Conservation (phyloP, 768 basidiomycete genomes). For the Hebeloma cylindrosporum region DNA sequence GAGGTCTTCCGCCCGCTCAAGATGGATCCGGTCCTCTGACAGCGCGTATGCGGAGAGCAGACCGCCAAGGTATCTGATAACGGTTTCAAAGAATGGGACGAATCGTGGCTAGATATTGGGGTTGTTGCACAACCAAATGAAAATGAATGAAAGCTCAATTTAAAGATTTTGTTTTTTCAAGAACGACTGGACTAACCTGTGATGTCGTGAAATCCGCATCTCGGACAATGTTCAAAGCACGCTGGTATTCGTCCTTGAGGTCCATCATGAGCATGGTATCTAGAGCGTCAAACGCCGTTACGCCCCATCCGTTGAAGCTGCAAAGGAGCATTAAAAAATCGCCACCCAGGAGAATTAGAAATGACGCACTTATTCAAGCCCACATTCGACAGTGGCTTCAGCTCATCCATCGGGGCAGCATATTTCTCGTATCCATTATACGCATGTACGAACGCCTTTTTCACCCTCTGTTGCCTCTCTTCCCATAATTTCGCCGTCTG, state of each 20-base stretch:
- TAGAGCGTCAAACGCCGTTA: conserved; percentile 77
- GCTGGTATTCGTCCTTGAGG: conserved; percentile 64
- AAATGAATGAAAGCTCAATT: no score
- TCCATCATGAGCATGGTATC: conserved; percentile 87
- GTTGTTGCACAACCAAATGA: neutral
- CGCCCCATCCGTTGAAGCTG: conserved; percentile 82
- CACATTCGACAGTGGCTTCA: conserved; percentile 50
- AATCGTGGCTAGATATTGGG: conserved; percentile 23
- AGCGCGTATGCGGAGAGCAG: conserved; percentile 82
- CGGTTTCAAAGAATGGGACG: conserved; percentile 75
- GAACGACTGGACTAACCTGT: no score
- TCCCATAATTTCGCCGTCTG: no score
- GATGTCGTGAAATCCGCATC: conserved; percentile 49
- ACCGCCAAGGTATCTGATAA: conserved; percentile 89
- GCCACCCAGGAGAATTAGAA: neutral
- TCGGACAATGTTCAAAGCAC: conserved; percentile 56
- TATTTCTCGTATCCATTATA: conserved; percentile 64
- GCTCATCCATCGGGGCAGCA: conserved; percentile 65
- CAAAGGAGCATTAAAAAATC: neutral
- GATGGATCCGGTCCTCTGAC: conserved; percentile 58
- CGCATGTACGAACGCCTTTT: conserved; percentile 62
- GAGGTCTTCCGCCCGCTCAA: conserved; percentile 76
- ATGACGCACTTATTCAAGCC: conserved; percentile 50
- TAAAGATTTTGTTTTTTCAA: no score
- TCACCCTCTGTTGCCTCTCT: conserved; percentile 54